A percentile compares a stretch with the other conserved stretches of the same genome.
phyloP scores from a whole-genome alignment of 345 rosid species.

The Bruguiera gymnorhiza region DNA sequence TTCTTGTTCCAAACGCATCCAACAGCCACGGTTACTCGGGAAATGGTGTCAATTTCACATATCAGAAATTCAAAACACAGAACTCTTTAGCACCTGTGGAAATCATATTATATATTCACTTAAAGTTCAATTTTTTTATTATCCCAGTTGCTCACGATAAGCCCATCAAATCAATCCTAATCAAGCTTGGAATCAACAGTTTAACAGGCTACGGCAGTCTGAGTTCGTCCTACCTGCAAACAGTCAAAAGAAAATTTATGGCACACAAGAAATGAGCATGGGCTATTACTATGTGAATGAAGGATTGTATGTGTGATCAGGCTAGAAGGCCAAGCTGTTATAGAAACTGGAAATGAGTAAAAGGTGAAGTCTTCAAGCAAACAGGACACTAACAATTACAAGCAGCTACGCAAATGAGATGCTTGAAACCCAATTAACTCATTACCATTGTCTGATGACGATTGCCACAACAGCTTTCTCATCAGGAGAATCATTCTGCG shows the following conservation, averaged over 20 bases:
- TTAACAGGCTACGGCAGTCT: not conserved
- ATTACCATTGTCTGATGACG: conserved; percentile 84
- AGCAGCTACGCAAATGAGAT: conserved; percentile 1
- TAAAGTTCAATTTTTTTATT: too few species aligned
- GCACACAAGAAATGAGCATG: not conserved
- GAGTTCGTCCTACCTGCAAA: not conserved
- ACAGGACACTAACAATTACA: not conserved
- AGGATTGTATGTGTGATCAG: not conserved
- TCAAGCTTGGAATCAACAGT: too few species aligned
- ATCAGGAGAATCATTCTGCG: conserved; percentile 49
- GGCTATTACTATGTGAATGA: not conserved
- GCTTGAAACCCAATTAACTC: conserved; percentile 8
- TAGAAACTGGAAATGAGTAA: not conserved
- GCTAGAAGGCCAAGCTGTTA: not conserved
- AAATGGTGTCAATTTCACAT: conserved; percentile 4
- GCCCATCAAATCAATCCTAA: too few species aligned
- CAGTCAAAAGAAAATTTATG: not conserved
- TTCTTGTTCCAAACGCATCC: conserved; percentile 62
- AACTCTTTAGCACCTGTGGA: not conserved
- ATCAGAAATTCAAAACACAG: conserved; percentile 12
- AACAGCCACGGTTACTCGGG: conserved; percentile 61
- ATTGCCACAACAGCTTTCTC: conserved; percentile 63
- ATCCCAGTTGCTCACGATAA: too few species aligned
- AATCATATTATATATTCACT: not conserved
- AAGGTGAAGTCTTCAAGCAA: not conserved